A percentile compares a stretch with the other conserved stretches of the same genome.
These are phyloP conservation scores for Ophiocordyceps camponoti-leonardi DNA, from an alignment of 2,329 filamentous ascomycete species.

Conservation along the genomic window DNA sequence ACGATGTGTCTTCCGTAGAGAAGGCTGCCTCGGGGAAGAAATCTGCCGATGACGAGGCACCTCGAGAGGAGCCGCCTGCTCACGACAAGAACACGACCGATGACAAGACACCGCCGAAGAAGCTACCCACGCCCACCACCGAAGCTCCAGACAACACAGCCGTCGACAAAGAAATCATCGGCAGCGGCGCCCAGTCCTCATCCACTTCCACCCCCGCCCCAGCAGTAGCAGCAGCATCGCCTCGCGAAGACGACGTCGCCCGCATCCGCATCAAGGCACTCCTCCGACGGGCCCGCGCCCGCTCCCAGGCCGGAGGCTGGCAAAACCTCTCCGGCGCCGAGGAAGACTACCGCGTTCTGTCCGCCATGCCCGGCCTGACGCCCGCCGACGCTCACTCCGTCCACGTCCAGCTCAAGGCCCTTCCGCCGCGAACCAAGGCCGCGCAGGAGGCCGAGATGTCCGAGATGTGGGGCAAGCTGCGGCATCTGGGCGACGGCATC, in stretches of 20 bases:
- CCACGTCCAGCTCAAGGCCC: constrained; percentile 40
- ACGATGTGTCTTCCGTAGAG: not conserved
- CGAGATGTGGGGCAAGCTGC: constrained; percentile 97
- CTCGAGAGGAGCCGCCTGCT: constrained; percentile 11
- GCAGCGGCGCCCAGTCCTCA: constrained; percentile 29
- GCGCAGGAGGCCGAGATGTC: constrained; percentile 78
- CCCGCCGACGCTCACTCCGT: constrained; percentile 52
- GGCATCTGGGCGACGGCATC: constrained; percentile 79
- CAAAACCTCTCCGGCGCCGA: constrained; percentile 58
- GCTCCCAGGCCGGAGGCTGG: constrained; percentile 60
- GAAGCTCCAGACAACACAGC: constrained; percentile 19
- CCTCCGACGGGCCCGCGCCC: constrained; percentile 59
- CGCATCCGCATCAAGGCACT: constrained; percentile 72
- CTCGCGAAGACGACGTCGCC: constrained; percentile 37
- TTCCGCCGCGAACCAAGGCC: constrained; percentile 54
- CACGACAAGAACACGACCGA: constrained; percentile 14
- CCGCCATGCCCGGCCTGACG: constrained; percentile 36
- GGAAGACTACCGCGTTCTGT: constrained; percentile 61
- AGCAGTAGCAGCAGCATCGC: too few species aligned
- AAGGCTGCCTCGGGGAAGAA: too few species aligned
- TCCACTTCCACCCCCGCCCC: constrained; percentile 27
- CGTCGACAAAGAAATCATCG: constrained; percentile 41
- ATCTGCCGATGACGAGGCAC: constrained; percentile 3
- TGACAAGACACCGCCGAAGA: not conserved
- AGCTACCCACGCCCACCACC: constrained; percentile 18